A percentile compares a stretch with the other conserved stretches of the same genome.
These are phyloP conservation scores for Phytophthora macrochlamydospora DNA, from an alignment of 352 stramenopile species.

Conservation along the genomic window DNA sequence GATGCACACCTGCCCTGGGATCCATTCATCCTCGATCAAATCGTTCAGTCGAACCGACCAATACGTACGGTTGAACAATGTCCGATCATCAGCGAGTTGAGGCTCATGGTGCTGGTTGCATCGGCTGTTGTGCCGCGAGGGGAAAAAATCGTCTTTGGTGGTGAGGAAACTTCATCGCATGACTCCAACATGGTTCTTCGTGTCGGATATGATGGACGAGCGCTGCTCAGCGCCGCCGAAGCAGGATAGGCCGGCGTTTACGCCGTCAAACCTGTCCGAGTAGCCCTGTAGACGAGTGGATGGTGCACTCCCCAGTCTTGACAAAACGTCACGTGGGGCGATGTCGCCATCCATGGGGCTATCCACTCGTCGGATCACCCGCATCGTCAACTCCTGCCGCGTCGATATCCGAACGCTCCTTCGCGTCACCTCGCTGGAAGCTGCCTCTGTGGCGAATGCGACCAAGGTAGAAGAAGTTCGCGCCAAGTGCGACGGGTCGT, in stretches of 20 bases:
- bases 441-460: no score
- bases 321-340: slow-evolving; percentile 8
- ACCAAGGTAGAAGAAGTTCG: no score
- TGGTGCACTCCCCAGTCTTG: slow-evolving; percentile 20
- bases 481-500: no score
- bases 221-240: no score
- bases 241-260: no score
- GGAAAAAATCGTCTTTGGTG: background rate
- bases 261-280: no score
- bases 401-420: no score
- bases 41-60: background rate
- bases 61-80: slow-evolving; percentile 17
- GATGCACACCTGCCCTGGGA: no score
- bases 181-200: no score
- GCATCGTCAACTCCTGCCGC: no score
- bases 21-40: background rate
- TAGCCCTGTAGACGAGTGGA: background rate
- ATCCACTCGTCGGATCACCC: slow-evolving; percentile 10
- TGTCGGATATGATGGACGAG: no score
- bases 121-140: background rate
- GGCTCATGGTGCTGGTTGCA: background rate
- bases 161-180: background rate
- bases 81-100: background rate
- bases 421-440: no score
- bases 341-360: slow-evolving; percentile 13